These are phyloP conservation scores for Tricholoma matsutake DNA, from an alignment of 768 basidiomycete genomes.

Conservation along the genomic window DNA sequence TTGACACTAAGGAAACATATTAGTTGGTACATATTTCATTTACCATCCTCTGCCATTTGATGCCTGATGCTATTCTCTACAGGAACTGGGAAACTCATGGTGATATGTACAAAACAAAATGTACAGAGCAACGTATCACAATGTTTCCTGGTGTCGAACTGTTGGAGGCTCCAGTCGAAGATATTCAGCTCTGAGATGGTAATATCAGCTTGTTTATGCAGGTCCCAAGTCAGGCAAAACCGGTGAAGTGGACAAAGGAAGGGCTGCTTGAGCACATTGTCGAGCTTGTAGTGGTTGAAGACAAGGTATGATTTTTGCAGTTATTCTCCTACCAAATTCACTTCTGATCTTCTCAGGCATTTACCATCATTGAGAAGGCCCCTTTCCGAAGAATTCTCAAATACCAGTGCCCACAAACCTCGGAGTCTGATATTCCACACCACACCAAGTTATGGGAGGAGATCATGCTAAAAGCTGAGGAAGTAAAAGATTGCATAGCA, in stretches of 20 bases:
- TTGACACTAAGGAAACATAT: no score
- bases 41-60: no score
- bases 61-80: conserved; percentile 2
- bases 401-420: no score
- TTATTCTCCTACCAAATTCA: background rate
- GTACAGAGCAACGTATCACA: background rate
- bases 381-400: no score
- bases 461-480: no score
- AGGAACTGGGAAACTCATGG: conserved; percentile 4
- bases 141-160: background rate
- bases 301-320: background rate
- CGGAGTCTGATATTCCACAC: no score
- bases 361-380: no score
- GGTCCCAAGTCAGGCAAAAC: no score
- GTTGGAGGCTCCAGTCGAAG: background rate
- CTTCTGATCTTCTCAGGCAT: no score
- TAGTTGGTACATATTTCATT: no score
- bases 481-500: no score
- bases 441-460: no score
- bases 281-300: conserved; percentile 2
- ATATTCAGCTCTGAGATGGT: background rate
- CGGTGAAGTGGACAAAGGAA: conserved; percentile 1
- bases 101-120: background rate
- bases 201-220: background rate
- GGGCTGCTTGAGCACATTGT: conserved; percentile 5